Base-by-base conservation (phyloP, 345 rosid genomes). In the Aegle marmelos region DNA sequence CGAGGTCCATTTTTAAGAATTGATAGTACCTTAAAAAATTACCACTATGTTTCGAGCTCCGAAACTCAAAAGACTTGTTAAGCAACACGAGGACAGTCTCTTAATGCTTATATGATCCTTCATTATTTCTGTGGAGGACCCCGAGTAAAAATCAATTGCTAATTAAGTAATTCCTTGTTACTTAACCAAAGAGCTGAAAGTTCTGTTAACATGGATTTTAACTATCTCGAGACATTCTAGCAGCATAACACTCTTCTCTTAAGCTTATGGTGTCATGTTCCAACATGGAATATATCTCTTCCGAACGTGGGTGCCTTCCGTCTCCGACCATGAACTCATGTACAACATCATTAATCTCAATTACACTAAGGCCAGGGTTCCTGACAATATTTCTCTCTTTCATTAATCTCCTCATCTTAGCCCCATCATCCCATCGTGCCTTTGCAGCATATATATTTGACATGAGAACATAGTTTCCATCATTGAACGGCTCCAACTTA, bases 361-460 rank as follows among this genome's bases (percentile, higher is more conserved):
- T 78, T 17, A 80, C 73, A 70, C 87, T 88, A 68, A 68, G 79
- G 31, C 88, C 89, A 7, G 82, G 82, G 14, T 60, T 66, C 71
- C 80, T 86, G 39, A 41, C 58, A 33, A 86, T 54, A 25, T 36
- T 63, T 22, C 58, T 76, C 37, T 82, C 82, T 72, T 53, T 82
- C 89, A 88, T 78, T 68, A 77, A 33, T 73, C 41, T 72, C 69
- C 91, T 81, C 13, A 84, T 73, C 58, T 71, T 70, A 70, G 80
- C 86, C 33, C 79, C 87, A 62, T 81, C 78, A 16, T 79, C 85
- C 91, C 91, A 86, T 70, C 79, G 82, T 73, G 73, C 76, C 33
- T 81, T 83, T 9, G 71, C 80, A 56, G 91, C 91, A 70, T 84
- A 86, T 6, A 84, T 83, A 70, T 88, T 88, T 2, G 90, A 88